Conservation (phyloP, 768 basidiomycete species). For the Lentinula aciculospora region DNA sequence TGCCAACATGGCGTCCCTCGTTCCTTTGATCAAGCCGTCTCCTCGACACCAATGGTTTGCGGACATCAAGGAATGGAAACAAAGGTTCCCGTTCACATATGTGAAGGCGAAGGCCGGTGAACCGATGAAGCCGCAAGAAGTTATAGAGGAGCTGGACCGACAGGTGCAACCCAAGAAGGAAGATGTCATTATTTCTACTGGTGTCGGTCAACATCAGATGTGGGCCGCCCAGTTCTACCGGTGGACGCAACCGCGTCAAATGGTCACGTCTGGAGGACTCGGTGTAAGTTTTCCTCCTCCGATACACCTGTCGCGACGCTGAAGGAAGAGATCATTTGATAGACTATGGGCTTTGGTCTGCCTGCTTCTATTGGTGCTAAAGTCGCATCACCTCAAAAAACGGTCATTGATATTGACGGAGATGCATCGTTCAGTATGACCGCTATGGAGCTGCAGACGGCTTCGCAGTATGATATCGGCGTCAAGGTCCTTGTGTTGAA, state of each 20-base stretch:
- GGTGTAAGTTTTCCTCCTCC: slow-evolving; percentile 58
- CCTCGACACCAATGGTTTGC: slow-evolving; percentile 78
- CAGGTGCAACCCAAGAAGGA: slow-evolving; percentile 80
- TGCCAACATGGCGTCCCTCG: slow-evolving; percentile 72
- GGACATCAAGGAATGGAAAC: slow-evolving; percentile 82
- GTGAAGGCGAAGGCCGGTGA: slow-evolving; percentile 55
- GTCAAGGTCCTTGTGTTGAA: slow-evolving; percentile 92
- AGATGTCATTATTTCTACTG: slow-evolving; percentile 84
- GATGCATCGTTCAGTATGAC: slow-evolving; percentile 99
- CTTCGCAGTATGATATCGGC: slow-evolving; percentile 85
- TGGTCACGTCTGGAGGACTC: slow-evolving; percentile 93
- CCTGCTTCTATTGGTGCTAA: slow-evolving; percentile 96
- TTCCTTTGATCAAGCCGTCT: slow-evolving; percentile 65
- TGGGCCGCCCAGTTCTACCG: slow-evolving; percentile 95
- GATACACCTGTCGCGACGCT: background rate
- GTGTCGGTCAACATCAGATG: slow-evolving; percentile 99
- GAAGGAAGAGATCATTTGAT: slow-evolving; percentile 2
- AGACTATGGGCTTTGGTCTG: slow-evolving; percentile 99
- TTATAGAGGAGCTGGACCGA: slow-evolving; percentile 85
- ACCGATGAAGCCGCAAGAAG: slow-evolving; percentile 93
- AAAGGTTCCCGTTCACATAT: slow-evolving; percentile 86
- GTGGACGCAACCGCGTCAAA: slow-evolving; percentile 80
- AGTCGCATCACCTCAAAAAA: slow-evolving; percentile 90
- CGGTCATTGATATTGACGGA: slow-evolving; percentile 93
- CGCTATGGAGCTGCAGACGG: slow-evolving; percentile 97